Conservation (phyloP, 2,329 filamentous ascomycete species). For the Colletotrichum sp. region DNA sequence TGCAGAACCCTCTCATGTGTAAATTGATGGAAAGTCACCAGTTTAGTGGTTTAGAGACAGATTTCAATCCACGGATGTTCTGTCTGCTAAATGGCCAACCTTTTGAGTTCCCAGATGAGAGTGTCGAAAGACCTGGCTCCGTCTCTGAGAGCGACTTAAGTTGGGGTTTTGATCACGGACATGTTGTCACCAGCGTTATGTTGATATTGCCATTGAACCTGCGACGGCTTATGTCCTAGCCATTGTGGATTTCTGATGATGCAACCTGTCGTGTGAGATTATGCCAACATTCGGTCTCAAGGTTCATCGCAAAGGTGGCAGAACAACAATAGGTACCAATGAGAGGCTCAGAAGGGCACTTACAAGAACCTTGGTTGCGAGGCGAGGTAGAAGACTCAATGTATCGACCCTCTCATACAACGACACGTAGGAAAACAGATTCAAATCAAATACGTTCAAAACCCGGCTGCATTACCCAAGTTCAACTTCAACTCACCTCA, state of each 20-base stretch:
- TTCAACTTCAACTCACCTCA: background rate
- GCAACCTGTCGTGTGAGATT: no score
- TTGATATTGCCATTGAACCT: no score
- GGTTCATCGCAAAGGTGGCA: background rate
- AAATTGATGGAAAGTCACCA: background rate
- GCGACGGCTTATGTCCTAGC: background rate
- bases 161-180: no score
- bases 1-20: background rate
- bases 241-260: background rate
- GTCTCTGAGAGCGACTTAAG: no score
- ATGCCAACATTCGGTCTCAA: rapidly evolving
- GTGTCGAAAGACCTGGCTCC: no score
- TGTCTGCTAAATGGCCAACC: background rate
- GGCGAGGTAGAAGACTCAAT: background rate
- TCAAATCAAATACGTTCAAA: background rate
- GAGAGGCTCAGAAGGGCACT: background rate
- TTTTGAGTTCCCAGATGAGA: no score
- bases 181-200: no score
- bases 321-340: background rate
- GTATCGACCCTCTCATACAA: background rate
- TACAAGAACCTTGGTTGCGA: background rate
- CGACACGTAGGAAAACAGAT: background rate
- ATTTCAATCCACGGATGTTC: background rate
- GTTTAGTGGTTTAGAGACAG: background rate
- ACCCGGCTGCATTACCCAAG: background rate